Evolutionary conservation across 495 filamentous ascomycete genomes (phyloP).

Genomic region (Trichodelitschia bisporula): DNA sequence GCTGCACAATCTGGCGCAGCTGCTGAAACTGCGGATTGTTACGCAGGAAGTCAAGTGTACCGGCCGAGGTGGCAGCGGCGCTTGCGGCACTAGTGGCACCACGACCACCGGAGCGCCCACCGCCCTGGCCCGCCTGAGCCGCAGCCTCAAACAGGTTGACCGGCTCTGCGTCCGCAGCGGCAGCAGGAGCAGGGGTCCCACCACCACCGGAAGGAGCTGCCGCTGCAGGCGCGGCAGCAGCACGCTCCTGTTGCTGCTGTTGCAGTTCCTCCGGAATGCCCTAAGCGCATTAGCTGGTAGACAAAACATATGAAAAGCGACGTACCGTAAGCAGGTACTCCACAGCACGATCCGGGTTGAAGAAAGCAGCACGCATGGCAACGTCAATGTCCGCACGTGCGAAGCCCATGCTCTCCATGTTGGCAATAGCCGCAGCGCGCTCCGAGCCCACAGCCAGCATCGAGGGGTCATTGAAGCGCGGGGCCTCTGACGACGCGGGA

Average conservation of each 20-base stretch:
- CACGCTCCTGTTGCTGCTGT: slow-evolving; percentile 30
- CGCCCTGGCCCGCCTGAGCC: slow-evolving; percentile 40
- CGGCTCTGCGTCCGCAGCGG: slow-evolving; percentile 34
- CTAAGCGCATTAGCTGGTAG: slow-evolving; percentile 18
- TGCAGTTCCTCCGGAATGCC: slow-evolving; percentile 73
- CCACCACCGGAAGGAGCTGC: slow-evolving; percentile 9
- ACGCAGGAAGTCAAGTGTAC: slow-evolving; percentile 82
- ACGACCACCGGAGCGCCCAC: slow-evolving; percentile 9
- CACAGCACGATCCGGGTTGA: slow-evolving; percentile 89
- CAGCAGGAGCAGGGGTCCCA: slow-evolving; percentile 8
- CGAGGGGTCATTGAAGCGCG: slow-evolving; percentile 45
- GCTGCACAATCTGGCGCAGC: slow-evolving; percentile 85
- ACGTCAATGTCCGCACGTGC: slow-evolving; percentile 61
- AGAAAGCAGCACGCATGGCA: slow-evolving; percentile 88
- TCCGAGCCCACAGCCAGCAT: slow-evolving; percentile 63
- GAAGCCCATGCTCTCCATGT: slow-evolving; percentile 96
- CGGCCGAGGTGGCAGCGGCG: slow-evolving; percentile 31
- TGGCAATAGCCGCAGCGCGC: slow-evolving; percentile 62
- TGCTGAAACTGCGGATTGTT: slow-evolving; percentile 96
- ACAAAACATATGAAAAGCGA: slow-evolving; percentile 9
- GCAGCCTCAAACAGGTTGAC: slow-evolving; percentile 92
- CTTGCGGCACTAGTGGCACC: slow-evolving; percentile 20
- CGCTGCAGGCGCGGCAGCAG: slow-evolving; percentile 15
- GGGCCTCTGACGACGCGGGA: slow-evolving; percentile 17
- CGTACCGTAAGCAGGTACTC: slow-evolving; percentile 80